Base-by-base conservation (phyloP, 2,329 filamentous ascomycete genomes). In the Conoideocrella luteorostrata region DNA sequence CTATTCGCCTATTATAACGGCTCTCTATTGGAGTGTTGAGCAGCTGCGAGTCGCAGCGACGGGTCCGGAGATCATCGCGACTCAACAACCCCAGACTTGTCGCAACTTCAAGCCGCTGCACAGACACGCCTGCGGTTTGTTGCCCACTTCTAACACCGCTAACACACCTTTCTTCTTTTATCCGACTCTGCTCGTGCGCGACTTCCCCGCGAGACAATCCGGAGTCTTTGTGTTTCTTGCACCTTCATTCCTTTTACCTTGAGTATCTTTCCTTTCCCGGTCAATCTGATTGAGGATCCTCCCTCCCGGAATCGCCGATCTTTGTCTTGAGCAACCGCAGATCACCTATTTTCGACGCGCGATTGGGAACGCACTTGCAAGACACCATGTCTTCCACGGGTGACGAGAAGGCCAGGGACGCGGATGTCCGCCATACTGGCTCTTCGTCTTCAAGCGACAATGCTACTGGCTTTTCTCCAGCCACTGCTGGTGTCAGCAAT, bases 341-440 rank as follows among this genome's bases (percentile, higher is more conserved):
- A 13, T 33, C n/a, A 9, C 26, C 7, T 29, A 18, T 36, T 23
- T n/a, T 13, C 21, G 21, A 18, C n/a, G 7, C n/a, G 22, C 22
- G 15, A 28, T 17, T 26, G n/a, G n/a, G n/a, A n/a, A n/a, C n/a
- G 23, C 36, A 17, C 22, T 18, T 23, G n/a, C 23, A 24, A 39
- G 32, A 22, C 38, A 49, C 23, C 41, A 59, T 61, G 58, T 56
- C 59, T 34, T 45, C 50, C 34, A 32, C 39, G 5, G 45, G 46
- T 41, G 47, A 50, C 26, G 56, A 59, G 35, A 61, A 60, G 47
- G 37, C 43, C 7, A 46, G 40, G 6, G 47, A 52, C 18, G 45
- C 52, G 39, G 41, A 48, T 21, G 40, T 51, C 28, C 50, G 45
- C 33, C 39, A 43, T 7, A 46, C 50, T 18, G 52, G 48, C 28